Evolutionary conservation across 257 asterid species (phyloP).

Genomic region (Plantago ovata): DNA sequence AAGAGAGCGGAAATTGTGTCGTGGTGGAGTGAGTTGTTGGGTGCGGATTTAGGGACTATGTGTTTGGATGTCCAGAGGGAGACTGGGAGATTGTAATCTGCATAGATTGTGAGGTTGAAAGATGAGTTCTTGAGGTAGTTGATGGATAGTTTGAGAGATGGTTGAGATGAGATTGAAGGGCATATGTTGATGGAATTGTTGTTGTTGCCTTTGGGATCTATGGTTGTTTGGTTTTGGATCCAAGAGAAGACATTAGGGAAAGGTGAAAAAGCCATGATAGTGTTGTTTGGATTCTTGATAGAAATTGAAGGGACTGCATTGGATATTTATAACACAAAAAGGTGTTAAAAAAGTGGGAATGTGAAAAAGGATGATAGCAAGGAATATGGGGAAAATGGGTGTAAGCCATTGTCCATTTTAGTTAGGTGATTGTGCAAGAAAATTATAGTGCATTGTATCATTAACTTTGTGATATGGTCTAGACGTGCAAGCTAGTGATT

Average conservation of each 20-base stretch:
- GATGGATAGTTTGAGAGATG: constrained; percentile 61
- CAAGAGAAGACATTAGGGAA: constrained; percentile 62
- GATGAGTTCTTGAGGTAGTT: constrained; percentile 30
- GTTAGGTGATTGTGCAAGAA: constrained; percentile 23
- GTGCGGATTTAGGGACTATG: constrained; percentile 11
- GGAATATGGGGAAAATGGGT: constrained; percentile 2
- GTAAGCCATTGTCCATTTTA: background rate
- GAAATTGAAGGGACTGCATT: constrained; percentile 24
- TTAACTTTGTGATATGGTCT: constrained; percentile 9
- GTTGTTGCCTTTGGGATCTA: constrained; percentile 32
- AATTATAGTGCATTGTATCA: constrained; percentile 15
- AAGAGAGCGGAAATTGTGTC: constrained; percentile 24
- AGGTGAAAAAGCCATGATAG: constrained; percentile 32
- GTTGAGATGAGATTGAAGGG: constrained; percentile 38
- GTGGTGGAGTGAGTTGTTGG: constrained; percentile 27
- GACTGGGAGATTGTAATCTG: constrained; percentile 55
- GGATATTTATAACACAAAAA: constrained; percentile 1
- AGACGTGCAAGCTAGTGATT: constrained; percentile 35
- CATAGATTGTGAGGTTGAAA: constrained; percentile 43
- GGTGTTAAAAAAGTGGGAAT: constrained; percentile 19
- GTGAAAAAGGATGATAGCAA: constrained; percentile 14
- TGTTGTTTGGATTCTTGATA: constrained; percentile 5
- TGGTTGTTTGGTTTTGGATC: constrained; percentile 56
- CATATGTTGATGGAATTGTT: constrained; percentile 42
- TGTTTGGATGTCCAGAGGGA: constrained; percentile 74